A percentile compares a stretch with the other conserved stretches of the same genome.
phyloP scores from a whole-genome alignment of 768 basidiomycete species.

The Clitopilus passeckerianus region DNA sequence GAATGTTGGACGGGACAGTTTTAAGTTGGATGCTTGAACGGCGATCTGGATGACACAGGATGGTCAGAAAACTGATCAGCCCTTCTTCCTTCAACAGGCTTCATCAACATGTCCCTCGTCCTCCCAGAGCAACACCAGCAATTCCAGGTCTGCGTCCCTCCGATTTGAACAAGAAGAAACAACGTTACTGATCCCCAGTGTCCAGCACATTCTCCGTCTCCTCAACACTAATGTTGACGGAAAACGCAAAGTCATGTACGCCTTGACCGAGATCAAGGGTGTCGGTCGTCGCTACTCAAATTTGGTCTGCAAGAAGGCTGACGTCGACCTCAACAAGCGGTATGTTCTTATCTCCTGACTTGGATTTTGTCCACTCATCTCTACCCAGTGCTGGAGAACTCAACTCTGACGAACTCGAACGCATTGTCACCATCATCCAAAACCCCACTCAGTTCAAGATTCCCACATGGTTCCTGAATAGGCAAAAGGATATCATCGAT shows the following conservation, averaged over 20 bases:
- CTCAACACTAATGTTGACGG: constrained; percentile 99
- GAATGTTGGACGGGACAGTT: constrained; percentile 13
- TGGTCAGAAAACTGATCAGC: constrained; percentile 14
- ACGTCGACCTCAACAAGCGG: constrained; percentile 99
- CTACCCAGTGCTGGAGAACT: constrained; percentile 87
- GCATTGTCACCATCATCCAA: constrained; percentile 98
- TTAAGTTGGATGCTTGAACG: constrained; percentile 8
- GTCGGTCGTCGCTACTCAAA: constrained; percentile 98
- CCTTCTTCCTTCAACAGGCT: constrained; percentile 12
- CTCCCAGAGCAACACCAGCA: constrained; percentile 93
- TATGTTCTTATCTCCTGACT: constrained; percentile 32
- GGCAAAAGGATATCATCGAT: constrained; percentile 96
- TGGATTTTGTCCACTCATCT: neutral
- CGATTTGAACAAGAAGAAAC: neutral
- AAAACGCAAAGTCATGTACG: constrained; percentile 99
- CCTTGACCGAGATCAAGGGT: constrained; percentile 99
- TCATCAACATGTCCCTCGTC: constrained; percentile 84
- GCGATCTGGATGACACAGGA: neutral
- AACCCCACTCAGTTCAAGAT: constrained; percentile 99
- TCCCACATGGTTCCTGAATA: constrained; percentile 98
- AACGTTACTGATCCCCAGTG: neutral
- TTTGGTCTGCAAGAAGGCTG: constrained; percentile 99
- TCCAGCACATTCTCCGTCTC: constrained; percentile 96
- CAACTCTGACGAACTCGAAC: constrained; percentile 99
- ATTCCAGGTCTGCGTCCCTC: constrained; percentile 63